Base-by-base conservation (phyloP, 2,329 filamentous ascomycete genomes). In the Scytalidium lignicola region DNA sequence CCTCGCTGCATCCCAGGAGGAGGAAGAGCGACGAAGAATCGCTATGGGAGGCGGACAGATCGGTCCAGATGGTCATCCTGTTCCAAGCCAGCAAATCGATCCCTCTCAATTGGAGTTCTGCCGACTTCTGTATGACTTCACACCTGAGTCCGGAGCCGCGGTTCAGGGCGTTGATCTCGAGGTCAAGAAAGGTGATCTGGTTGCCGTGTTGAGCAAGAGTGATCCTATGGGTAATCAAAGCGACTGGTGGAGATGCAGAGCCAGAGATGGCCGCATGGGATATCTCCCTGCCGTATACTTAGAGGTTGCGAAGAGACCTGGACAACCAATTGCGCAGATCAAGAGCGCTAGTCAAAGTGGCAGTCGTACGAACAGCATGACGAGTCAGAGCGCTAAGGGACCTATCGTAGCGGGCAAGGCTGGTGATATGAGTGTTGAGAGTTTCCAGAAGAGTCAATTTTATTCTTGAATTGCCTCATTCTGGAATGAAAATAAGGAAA, bases 191-290 rank as follows among this genome's bases (percentile, higher is more conserved):
- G 92, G 92, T 51, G 93, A 99, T 60, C 83, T 97, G 47, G 91
- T 99, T 15, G 93, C 93, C 21, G 90, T 99, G 1, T 78, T 99
- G 48, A 86, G 85, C 72, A 96, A 96, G 73, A 87, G 83, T 17
- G 93, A 99, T 62, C 93, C 93, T 1, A 81, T 92, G 63, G 93
- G 93, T 41, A 90, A 93, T 60, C 82, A 90, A 3, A 93, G 88
- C 46, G 92, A 99, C 65, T 99, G 93, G 93, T 99, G 93, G 93
- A 83, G 86, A 57, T 99, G 95, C 70, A 81, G 93, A 48, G 87
- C 92, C 13, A 80, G 93, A 52, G 90, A 97, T 65, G 91, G 90
- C 42, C 80, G 90, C 21, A 85, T 96, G 60, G 93, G 93, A 7
- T 99, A 97, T 65, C 77, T 99, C 5, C 93, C 95, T 2, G 83